phyloP scores from a whole-genome alignment of 441 rosid genomes.

The Metrosideros polymorpha region DNA sequence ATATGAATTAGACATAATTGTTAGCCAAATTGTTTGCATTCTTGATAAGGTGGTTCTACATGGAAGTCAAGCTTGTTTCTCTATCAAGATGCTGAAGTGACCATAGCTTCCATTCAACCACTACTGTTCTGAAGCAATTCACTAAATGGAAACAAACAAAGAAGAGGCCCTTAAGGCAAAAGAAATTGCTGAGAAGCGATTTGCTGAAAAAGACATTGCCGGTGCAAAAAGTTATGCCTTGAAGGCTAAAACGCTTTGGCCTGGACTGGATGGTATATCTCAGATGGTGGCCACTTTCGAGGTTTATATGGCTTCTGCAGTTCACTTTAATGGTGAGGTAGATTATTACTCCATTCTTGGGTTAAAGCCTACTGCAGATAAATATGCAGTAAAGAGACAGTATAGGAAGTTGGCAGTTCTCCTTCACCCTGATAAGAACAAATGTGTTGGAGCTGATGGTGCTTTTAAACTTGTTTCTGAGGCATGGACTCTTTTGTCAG shows the following conservation, averaged over 20 bases:
- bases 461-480: conserved; percentile 93
- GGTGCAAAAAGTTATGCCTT: conserved; percentile 74
- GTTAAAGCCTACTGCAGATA: conserved; percentile 81
- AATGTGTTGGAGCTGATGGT: conserved; percentile 93
- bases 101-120: conserved; percentile 21
- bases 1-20: conserved; percentile 16
- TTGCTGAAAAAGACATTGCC: conserved; percentile 63
- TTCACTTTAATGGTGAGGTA: conserved; percentile 46
- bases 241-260: conserved; percentile 70
- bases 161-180: conserved; percentile 82
- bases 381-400: conserved; percentile 81
- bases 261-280: conserved; percentile 81
- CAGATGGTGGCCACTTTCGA: conserved; percentile 92
- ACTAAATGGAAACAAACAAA: conserved; percentile 57
- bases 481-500: conserved; percentile 82
- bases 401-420: conserved; percentile 82
- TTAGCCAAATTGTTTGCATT: conserved; percentile 30
- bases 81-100: conserved; percentile 11
- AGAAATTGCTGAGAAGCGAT: conserved; percentile 82
- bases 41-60: conserved; percentile 21
- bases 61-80: conserved; percentile 15
- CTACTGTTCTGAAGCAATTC: conserved; percentile 13
- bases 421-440: conserved; percentile 96
- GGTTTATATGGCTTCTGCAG: conserved; percentile 74
- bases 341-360: conserved; percentile 88